Percentiles rank a stretch among this genome's conserved stretches.
Conservation (phyloP, 805 yeast species). For the Pichia paraexigua region DNA sequence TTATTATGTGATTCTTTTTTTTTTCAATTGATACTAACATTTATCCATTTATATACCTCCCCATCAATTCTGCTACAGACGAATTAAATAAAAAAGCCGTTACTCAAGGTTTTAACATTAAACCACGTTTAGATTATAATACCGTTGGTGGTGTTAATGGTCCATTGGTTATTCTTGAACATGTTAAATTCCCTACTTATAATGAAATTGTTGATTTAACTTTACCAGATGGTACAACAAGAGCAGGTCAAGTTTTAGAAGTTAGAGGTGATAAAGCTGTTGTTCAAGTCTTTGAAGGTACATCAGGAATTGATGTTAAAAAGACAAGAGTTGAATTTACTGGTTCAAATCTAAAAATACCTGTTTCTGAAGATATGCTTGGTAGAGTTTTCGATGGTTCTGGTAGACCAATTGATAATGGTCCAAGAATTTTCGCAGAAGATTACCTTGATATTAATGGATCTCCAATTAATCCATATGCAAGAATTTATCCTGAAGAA, state of each 20-base stretch:
- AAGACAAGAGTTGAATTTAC: conserved; percentile 97
- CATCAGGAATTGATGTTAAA: conserved; percentile 97
- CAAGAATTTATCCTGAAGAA: conserved; percentile 98
- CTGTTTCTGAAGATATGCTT: conserved; percentile 94
- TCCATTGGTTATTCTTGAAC: conserved; percentile 86
- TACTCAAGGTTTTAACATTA: conserved; percentile 81
- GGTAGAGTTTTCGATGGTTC: conserved; percentile 99
- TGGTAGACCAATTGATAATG: conserved; percentile 96
- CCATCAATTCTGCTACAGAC: conserved; percentile 25
- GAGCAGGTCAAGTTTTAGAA: conserved; percentile 98
- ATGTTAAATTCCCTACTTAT: conserved; percentile 81
- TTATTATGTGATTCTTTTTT: too few relatives aligned
- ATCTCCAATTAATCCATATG: conserved; percentile 96
- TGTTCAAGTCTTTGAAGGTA: conserved; percentile 98
- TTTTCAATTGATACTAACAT: not conserved
- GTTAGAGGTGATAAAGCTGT: conserved; percentile 95
- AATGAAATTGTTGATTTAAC: conserved; percentile 96
- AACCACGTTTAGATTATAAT: conserved; percentile 88
- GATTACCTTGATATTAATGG: conserved; percentile 98
- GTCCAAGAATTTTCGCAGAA: conserved; percentile 97
- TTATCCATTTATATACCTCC: too few relatives aligned
- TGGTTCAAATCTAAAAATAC: conserved; percentile 85
- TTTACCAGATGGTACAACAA: conserved; percentile 85
- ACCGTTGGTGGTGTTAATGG: conserved; percentile 99
- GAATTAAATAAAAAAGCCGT: conserved; percentile 89